Conservation (phyloP, 179 eudicot genomes). For the Actinidia chinensis region DNA sequence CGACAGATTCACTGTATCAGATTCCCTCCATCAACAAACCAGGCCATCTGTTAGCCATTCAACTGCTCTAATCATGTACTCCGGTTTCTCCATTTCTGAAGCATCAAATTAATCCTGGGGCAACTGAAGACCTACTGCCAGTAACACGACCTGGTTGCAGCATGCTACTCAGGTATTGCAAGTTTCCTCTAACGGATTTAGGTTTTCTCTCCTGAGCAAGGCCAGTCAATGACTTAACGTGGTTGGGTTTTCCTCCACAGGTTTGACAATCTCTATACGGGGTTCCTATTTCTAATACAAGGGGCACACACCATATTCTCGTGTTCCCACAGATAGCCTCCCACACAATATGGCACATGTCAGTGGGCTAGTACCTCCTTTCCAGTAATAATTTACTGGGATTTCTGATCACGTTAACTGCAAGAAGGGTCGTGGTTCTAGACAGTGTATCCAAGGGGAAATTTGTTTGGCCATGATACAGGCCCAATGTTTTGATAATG, state of each 20-base stretch:
- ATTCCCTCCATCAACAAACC: conserved; percentile 47
- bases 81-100: conserved; percentile 56
- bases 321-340: too few species aligned
- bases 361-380: conserved; percentile 39
- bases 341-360: conserved; percentile 32
- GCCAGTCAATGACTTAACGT: conserved; percentile 56
- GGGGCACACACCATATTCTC: conserved; percentile 35
- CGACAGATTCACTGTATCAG: conserved; percentile 54
- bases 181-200: conserved; percentile 54
- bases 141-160: conserved; percentile 69
- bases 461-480: conserved; percentile 43
- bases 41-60: conserved; percentile 49
- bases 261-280: conserved; percentile 76
- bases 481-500: conserved; percentile 44
- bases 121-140: conserved; percentile 47
- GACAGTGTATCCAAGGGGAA: conserved; percentile 49
- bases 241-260: conserved; percentile 69
- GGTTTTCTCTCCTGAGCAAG: conserved; percentile 51
- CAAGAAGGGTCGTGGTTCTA: conserved; percentile 42
- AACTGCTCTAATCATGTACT: conserved; percentile 45
- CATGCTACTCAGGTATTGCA: conserved; percentile 49
- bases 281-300: conserved; percentile 65
- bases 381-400: conserved; percentile 51
- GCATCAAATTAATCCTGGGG: conserved; percentile 48
- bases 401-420: conserved; percentile 43